Percentiles rank a stretch among this genome's conserved stretches.
phyloP scores from a whole-genome alignment of 208 protist species.

The Crithidia thermophila region DNA sequence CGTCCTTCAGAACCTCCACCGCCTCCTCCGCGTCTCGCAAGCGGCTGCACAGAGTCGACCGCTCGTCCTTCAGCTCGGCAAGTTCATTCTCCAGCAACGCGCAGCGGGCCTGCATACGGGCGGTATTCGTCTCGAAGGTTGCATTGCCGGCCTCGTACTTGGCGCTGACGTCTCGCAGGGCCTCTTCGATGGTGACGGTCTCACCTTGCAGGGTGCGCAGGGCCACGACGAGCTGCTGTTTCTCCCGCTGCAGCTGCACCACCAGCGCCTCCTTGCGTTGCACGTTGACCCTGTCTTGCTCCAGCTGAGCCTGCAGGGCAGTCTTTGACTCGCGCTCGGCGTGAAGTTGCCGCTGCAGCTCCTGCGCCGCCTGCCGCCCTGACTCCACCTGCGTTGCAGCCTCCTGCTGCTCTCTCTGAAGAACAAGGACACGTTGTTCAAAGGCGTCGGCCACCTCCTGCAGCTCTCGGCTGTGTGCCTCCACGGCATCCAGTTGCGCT shows the following conservation, averaged over 20 bases:
- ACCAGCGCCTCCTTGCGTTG: constrained; percentile 12
- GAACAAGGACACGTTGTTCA: background rate
- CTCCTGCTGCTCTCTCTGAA: constrained; percentile 1
- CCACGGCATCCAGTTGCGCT: constrained; percentile 6
- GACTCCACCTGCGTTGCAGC: background rate
- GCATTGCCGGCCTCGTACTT: constrained; percentile 5
- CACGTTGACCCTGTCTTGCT: background rate
- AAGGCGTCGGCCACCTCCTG: constrained; percentile 12
- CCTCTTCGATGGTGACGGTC: constrained; percentile 19
- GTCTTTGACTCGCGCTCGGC: constrained; percentile 1
- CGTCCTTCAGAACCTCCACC: constrained; percentile 23
- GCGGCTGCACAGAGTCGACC: constrained; percentile 5
- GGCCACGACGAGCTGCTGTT: constrained; percentile 20
- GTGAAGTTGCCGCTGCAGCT: constrained; percentile 18
- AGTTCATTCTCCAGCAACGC: constrained; percentile 17
- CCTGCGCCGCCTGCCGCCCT: constrained; percentile 1
- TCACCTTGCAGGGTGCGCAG: constrained; percentile 19
- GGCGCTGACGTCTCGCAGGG: constrained; percentile 7
- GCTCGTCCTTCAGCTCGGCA: constrained; percentile 10
- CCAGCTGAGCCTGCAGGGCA: background rate
- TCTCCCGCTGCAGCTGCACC: constrained; percentile 32
- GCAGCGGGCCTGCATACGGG: constrained; percentile 15
- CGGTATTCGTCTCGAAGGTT: background rate
- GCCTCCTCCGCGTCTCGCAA: constrained; percentile 33
- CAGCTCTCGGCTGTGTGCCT: constrained; percentile 9